These are phyloP conservation scores for Phytophthora fragariae DNA, from an alignment of 352 stramenopile species.

Conservation along the genomic window DNA sequence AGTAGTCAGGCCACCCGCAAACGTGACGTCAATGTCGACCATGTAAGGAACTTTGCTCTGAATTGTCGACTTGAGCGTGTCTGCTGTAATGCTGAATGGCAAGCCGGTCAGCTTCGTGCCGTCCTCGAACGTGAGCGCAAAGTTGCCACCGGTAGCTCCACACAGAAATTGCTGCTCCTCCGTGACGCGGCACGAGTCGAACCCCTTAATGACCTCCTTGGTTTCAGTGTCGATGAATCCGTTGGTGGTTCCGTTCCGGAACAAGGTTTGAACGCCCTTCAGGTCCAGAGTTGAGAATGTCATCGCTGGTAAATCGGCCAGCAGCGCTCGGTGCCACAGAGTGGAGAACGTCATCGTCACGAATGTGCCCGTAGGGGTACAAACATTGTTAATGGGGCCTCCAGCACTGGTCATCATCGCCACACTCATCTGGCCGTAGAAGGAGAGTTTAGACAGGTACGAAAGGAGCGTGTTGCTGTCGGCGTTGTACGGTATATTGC, in stretches of 20 bases:
- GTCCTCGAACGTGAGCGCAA: slow-evolving; percentile 76
- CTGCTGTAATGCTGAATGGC: slow-evolving; percentile 51
- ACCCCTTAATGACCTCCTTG: slow-evolving; percentile 75
- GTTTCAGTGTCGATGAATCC: slow-evolving; percentile 72
- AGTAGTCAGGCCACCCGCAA: slow-evolving; percentile 30
- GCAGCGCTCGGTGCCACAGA: slow-evolving; percentile 58
- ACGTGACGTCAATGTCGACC: slow-evolving; percentile 69
- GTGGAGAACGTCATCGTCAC: slow-evolving; percentile 64
- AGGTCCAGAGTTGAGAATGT: slow-evolving; percentile 60
- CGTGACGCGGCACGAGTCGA: slow-evolving; percentile 72
- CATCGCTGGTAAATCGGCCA: slow-evolving; percentile 72
- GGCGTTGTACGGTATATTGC: slow-evolving; percentile 64
- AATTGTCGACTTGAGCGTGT: slow-evolving; percentile 50
- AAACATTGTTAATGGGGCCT: slow-evolving; percentile 44
- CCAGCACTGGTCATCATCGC: slow-evolving; percentile 43
- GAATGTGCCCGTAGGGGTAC: slow-evolving; percentile 63
- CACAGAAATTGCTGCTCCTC: slow-evolving; percentile 74
- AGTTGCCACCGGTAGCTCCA: slow-evolving; percentile 68
- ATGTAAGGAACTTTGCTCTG: slow-evolving; percentile 60
- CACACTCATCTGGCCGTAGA: slow-evolving; percentile 57
- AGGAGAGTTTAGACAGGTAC: slow-evolving; percentile 49
- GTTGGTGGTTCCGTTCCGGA: slow-evolving; percentile 44
- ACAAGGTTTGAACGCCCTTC: slow-evolving; percentile 58
- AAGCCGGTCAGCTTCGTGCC: slow-evolving; percentile 51
- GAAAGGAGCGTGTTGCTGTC: slow-evolving; percentile 66